These are phyloP conservation scores for Pythium phragmiticola DNA, from an alignment of 352 stramenopile genomes.

Conservation along the genomic window DNA sequence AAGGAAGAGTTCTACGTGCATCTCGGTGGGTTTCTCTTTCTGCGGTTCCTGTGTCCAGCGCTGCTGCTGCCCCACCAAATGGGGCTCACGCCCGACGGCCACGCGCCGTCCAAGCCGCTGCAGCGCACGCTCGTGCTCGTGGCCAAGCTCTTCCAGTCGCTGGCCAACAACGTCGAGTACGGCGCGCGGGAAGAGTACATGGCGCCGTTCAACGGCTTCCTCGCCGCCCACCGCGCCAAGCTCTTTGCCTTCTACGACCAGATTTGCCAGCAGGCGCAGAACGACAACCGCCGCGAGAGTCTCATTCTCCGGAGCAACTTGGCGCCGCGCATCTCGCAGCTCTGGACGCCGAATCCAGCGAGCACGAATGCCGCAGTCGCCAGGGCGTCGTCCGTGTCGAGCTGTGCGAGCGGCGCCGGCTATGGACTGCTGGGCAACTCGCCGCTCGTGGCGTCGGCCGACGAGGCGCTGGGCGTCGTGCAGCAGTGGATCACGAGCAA, in stretches of 20 bases:
- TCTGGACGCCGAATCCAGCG: constrained; percentile 32
- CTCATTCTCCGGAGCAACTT: constrained; percentile 54
- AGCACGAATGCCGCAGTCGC: neutral
- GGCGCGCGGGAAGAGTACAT: constrained; percentile 70
- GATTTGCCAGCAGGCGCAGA: constrained; percentile 64
- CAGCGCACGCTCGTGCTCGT: constrained; percentile 73
- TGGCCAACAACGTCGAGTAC: constrained; percentile 81
- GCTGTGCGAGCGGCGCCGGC: neutral
- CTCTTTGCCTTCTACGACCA: constrained; percentile 77
- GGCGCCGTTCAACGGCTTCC: constrained; percentile 73
- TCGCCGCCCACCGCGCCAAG: constrained; percentile 50
- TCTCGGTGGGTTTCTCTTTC: constrained; percentile 71
- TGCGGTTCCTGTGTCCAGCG: constrained; percentile 75
- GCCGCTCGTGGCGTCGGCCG: constrained; percentile 18
- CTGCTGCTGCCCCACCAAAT: constrained; percentile 76
- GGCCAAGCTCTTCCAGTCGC: constrained; percentile 78
- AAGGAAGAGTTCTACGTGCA: constrained; percentile 79
- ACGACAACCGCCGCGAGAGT: constrained; percentile 64
- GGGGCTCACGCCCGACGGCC: constrained; percentile 48
- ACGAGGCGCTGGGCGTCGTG: constrained; percentile 47
- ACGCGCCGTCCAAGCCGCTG: constrained; percentile 42
- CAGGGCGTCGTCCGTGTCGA: neutral
- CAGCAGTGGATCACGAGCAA: constrained; percentile 53
- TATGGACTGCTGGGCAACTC: constrained; percentile 22
- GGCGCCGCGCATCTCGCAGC: constrained; percentile 60